Conservation (phyloP, 176 grass and related monocot species). For the Oryza punctata region DNA sequence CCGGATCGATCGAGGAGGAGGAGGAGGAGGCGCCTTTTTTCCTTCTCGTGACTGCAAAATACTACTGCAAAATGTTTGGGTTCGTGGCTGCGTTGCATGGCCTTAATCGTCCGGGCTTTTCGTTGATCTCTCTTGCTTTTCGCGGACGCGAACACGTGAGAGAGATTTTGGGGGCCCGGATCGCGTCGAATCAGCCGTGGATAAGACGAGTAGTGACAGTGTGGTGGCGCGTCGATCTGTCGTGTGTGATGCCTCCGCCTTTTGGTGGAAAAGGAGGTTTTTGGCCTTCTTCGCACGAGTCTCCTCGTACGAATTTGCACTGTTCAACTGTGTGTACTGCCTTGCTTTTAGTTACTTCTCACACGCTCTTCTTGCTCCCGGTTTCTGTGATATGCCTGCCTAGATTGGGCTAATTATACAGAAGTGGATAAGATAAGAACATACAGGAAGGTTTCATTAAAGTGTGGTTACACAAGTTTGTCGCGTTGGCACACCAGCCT, state of each 20-base stretch:
- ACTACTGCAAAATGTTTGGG: not conserved
- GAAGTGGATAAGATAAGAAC: slow-evolving; percentile 22
- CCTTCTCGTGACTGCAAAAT: slow-evolving; percentile 7
- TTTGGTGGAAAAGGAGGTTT: slow-evolving; percentile 39
- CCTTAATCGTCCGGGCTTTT: not conserved
- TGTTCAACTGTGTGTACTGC: not conserved
- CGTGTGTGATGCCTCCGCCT: not conserved
- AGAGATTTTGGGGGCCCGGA: not conserved
- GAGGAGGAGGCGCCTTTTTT: slow-evolving; percentile 5
- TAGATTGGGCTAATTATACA: not conserved
- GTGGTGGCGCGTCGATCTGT: not conserved
- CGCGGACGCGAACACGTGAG: slow-evolving; percentile 13
- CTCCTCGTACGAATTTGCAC: not conserved
- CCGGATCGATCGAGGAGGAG: no score
- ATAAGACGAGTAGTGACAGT: slow-evolving; percentile 19
- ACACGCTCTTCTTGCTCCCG: slow-evolving; percentile 20
- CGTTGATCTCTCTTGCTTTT: not conserved
- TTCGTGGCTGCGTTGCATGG: not conserved
- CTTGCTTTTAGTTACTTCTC: slow-evolving; percentile 3
- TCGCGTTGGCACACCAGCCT: no score
- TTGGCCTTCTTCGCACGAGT: not conserved
- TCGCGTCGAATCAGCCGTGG: not conserved
- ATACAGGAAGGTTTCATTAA: not conserved
- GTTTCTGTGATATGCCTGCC: not conserved
- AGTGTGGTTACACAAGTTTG: no score